These are phyloP conservation scores for Hyphopichia fennica DNA, from an alignment of 1,139 yeast genomes.

Conservation along the genomic window DNA sequence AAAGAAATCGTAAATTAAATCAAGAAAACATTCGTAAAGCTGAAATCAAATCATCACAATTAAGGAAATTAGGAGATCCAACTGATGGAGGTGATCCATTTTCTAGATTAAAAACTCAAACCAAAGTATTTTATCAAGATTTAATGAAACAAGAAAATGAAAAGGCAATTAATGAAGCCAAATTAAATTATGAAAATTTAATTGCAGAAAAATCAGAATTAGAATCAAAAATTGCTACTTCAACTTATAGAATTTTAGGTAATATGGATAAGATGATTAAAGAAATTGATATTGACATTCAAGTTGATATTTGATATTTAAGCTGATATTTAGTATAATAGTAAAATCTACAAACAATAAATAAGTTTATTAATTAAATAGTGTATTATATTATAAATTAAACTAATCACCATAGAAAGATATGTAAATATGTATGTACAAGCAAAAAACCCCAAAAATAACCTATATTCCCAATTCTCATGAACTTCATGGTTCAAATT, in stretches of 20 bases:
- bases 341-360: no score
- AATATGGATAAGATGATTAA: constrained; percentile 43
- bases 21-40: constrained; percentile 77
- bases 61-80: constrained; percentile 49
- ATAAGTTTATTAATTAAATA: no score
- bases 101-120: constrained; percentile 81
- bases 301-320: constrained; percentile 15
- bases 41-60: constrained; percentile 63
- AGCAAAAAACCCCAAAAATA: neutral
- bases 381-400: neutral
- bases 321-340: no score
- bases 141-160: constrained; percentile 45
- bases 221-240: constrained; percentile 41
- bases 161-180: constrained; percentile 43
- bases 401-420: neutral
- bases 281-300: constrained; percentile 35
- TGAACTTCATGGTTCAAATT: neutral
- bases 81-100: constrained; percentile 74
- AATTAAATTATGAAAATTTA: constrained; percentile 32
- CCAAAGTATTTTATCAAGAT: constrained; percentile 74
- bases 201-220: constrained; percentile 38
- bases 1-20: constrained; percentile 81
- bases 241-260: constrained; percentile 46
- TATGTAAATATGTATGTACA: neutral
- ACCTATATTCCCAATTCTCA: neutral